Evolutionary conservation across 352 stramenopile genomes (phyloP), one percentile per base, ranked within the genome.

Genomic region (Pythium volutum): DNA sequence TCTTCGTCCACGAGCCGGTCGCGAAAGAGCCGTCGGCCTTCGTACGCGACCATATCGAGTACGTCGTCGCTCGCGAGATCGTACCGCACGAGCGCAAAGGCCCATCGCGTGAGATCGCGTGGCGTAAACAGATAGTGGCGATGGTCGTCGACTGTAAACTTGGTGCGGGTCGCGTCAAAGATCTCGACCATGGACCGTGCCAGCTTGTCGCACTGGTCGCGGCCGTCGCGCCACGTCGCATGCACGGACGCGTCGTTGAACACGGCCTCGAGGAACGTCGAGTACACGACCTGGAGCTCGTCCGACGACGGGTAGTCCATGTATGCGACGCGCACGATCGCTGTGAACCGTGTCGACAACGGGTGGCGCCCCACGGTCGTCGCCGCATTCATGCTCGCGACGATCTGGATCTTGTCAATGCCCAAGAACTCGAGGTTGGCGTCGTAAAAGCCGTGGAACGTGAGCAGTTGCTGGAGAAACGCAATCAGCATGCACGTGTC

Each of bases 381-480:
- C 0, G 88, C 79, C 2, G 93, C 88, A 63, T 98, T 98, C 81
- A 98, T 98, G 9, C 84, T 96, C 4, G 88, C 90, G 18, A 98
- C 93, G 34, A 98, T 96, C 43, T 98, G 90, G 34, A 98, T 87
- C 34, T 91, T 89, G 52, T 98, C 92, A 12, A 98, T 74, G 18
- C 88, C 80, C 22, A 98, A 70, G 61, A 98, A 98, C 73, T 98
- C 93, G 22, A 98, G 69, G 42, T 95, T 78, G 20, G 92, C 84
- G 60, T 98, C 90, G 73, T 98, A 98, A 62, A 98, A 98, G n/a
- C 95, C 95, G 23, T 93, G 85, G 64, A 97, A 97, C 0, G 95
- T 98, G 55, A 98, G 76, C 22, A 98, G 67, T 68, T 98, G 95
- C 71, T 98, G 95, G 3, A 98, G 74, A 69, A 98, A 98, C 5